phyloP scores from a whole-genome alignment of 2,329 filamentous ascomycete genomes.

The Phialemoniopsis sp. region DNA sequence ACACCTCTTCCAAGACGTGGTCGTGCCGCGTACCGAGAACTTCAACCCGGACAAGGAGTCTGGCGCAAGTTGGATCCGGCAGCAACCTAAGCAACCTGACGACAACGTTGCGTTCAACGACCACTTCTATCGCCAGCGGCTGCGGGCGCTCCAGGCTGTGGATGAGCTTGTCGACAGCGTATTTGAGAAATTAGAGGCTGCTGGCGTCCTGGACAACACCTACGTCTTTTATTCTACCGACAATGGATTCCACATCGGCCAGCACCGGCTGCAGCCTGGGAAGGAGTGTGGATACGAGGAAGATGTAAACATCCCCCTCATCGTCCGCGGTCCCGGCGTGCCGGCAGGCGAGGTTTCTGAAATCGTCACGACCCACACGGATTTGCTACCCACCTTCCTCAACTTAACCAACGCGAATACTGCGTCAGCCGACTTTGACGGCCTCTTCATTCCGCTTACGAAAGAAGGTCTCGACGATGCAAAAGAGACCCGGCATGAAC shows the following conservation, averaged over 20 bases:
- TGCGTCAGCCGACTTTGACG: conserved; percentile 47
- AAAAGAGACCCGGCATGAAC: conserved; percentile 36
- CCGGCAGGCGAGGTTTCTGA: conserved; percentile 31
- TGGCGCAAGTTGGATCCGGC: conserved; percentile 41
- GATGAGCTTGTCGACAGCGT: conserved; percentile 50
- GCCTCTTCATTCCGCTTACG: conserved; percentile 42
- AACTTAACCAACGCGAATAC: conserved; percentile 25
- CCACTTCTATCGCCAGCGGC: conserved; percentile 44
- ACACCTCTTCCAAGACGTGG: conserved; percentile 55
- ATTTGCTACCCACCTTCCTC: conserved; percentile 58
- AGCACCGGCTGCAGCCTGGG: conserved; percentile 53
- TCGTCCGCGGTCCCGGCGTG: conserved; percentile 55
- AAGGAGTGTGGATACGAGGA: conserved; percentile 56
- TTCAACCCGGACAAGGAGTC: conserved; percentile 59
- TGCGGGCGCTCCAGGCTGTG: conserved; percentile 48
- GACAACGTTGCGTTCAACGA: conserved; percentile 29
- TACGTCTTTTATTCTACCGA: conserved; percentile 56
- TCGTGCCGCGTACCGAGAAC: conserved; percentile 56
- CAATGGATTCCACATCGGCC: conserved; percentile 56
- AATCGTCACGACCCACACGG: conserved; percentile 56
- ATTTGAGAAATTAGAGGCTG: conserved; percentile 32
- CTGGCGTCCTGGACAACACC: conserved; percentile 58
- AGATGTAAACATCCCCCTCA: conserved; percentile 55
- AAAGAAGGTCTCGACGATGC: conserved; percentile 14
- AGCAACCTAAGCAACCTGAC: conserved; percentile 33